phyloP scores from a whole-genome alignment of 495 filamentous ascomycete species.

The Aspergillus sclerotiicarbonarius region DNA sequence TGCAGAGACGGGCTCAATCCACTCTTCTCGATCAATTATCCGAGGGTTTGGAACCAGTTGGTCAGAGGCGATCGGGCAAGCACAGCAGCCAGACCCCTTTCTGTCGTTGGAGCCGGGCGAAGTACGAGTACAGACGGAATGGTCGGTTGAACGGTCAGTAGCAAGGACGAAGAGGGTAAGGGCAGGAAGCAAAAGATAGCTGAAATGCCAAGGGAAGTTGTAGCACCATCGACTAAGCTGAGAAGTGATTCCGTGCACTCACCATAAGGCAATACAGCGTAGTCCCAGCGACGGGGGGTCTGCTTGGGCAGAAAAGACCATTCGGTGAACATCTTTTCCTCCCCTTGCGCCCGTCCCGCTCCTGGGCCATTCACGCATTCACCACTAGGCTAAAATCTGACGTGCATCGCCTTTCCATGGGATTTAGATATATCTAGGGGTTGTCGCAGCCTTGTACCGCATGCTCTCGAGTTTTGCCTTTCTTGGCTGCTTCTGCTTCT shows the following conservation, averaged over 20 bases:
- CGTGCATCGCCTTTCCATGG: constrained; percentile 1
- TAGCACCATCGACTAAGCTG: not conserved
- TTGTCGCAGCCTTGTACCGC: not conserved
- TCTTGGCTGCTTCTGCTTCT: not conserved
- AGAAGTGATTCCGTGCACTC: no score
- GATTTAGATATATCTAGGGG: not conserved
- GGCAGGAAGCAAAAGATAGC: not conserved
- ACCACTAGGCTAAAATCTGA: constrained; percentile 10
- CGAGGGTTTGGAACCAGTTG: not conserved
- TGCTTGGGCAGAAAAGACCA: not conserved
- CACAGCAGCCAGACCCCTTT: not conserved
- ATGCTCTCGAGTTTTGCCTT: not conserved
- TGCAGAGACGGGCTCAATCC: not conserved
- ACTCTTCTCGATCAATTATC: not conserved
- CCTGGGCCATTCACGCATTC: not conserved
- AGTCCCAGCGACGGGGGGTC: no score
- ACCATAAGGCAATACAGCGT: no score
- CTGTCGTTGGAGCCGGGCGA: constrained; percentile 4
- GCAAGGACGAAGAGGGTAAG: not conserved
- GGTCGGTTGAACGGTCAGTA: constrained; percentile 6
- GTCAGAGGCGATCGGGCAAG: not conserved
- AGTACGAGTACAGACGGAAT: constrained; percentile 12
- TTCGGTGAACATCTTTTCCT: not conserved
- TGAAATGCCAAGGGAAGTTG: not conserved
- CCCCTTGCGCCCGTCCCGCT: not conserved